Evolutionary conservation across 129 eudicot species (phyloP).

Genomic region (carrot (Daucus carota)): DH1_v3.0 NC_030386.2:35131501-35132000

Average conservation of each 20-base stretch:
- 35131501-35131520: no score
- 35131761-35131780: neutral
- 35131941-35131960: constrained; percentile 93
- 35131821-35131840: neutral
- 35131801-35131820: neutral
- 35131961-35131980: constrained; percentile 89
- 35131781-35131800: neutral
- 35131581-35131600: no score
- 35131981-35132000: constrained; percentile 60
- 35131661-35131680: no score
- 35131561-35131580: no score
- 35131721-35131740: neutral
- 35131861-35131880: neutral
- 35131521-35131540: no score
- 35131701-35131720: neutral
- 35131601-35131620: no score
- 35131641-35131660: no score
- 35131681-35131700: no score
- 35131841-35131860: neutral
- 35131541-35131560: no score
- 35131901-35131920: neutral
- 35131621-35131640: no score
- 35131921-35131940: constrained; percentile 48
- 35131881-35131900: neutral
- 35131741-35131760: neutral